Evolutionary conservation across 441 rosid species (phyloP).

Genomic region (Bocquillonia castaneifolia): DNA sequence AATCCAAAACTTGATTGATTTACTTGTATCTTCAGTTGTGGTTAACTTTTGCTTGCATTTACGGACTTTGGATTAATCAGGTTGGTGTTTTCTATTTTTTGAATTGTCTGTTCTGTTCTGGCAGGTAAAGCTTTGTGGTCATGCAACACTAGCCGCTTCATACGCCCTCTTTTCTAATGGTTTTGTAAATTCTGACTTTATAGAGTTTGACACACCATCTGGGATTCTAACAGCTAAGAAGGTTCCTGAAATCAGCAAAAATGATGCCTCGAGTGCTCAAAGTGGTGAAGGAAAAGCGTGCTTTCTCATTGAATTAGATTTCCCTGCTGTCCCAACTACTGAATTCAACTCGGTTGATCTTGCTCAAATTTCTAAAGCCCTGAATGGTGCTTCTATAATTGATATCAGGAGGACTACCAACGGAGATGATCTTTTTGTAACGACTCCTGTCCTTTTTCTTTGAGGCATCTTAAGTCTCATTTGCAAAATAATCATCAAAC

Average conservation of each 20-base stretch:
- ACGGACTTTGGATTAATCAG: neutral
- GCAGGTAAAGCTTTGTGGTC: constrained; percentile 72
- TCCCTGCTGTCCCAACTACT: constrained; percentile 36
- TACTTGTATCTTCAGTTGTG: neutral
- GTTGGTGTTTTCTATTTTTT: neutral
- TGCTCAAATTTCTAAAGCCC: constrained; percentile 40
- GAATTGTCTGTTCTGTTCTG: neutral
- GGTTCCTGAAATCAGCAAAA: constrained; percentile 25
- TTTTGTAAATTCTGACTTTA: constrained; percentile 40
- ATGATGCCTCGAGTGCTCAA: constrained; percentile 10
- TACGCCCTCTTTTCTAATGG: constrained; percentile 54
- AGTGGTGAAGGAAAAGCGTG: constrained; percentile 27
- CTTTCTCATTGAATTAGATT: constrained; percentile 51
- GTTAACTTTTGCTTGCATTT: neutral
- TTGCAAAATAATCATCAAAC: neutral
- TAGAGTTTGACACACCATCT: constrained; percentile 69
- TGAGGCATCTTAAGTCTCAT: neutral
- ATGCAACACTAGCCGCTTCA: constrained; percentile 79
- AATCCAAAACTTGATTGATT: neutral
- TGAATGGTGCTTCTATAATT: constrained; percentile 44
- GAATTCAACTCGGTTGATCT: constrained; percentile 34
- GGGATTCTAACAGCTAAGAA: constrained; percentile 61
- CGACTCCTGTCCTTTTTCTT: neutral
- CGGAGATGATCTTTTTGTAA: constrained; percentile 43
- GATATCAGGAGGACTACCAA: constrained; percentile 50